phyloP scores from a whole-genome alignment of 2,329 filamentous ascomycete species.

The Microthyrium microscopicum region DNA sequence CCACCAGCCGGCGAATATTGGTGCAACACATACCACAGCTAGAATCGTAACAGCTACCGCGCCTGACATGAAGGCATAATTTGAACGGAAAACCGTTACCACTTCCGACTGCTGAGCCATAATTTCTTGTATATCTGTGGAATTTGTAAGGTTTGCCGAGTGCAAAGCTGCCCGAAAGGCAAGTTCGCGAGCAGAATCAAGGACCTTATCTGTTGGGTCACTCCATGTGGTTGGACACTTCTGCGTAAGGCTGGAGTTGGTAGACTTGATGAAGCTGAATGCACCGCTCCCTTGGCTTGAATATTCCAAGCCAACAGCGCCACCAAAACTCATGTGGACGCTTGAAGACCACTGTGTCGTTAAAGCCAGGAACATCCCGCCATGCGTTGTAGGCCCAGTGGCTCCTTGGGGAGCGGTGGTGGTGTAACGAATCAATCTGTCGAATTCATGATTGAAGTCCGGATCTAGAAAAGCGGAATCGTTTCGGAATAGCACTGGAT shows the following conservation, averaged over 20 bases:
- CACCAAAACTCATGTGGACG: too few relatives aligned
- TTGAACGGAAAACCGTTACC: not conserved
- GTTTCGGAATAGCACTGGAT: not conserved
- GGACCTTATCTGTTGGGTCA: constrained; percentile 1
- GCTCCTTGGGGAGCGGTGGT: too few relatives aligned
- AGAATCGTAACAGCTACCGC: not conserved
- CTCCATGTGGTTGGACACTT: not conserved
- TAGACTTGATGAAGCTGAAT: too few relatives aligned
- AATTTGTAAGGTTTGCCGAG: not conserved
- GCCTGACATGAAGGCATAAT: not conserved
- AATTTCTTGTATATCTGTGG: not conserved
- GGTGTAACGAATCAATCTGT: not conserved
- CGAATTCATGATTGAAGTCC: not conserved
- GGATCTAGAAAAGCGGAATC: not conserved
- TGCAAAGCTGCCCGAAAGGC: constrained; percentile 1
- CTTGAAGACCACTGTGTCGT: too few relatives aligned
- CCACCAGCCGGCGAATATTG: constrained; percentile 4
- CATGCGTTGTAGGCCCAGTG: constrained; percentile 1
- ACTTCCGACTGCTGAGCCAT: not conserved
- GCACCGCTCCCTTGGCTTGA: too few relatives aligned
- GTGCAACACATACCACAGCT: not conserved
- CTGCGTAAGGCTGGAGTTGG: not conserved
- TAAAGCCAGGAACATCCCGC: not conserved
- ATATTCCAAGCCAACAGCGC: too few relatives aligned
- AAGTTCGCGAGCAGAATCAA: not conserved